Percentiles rank a stretch among this genome's conserved stretches.
phyloP scores from a whole-genome alignment of 441 rosid species.

The Metrosideros polymorpha region DNA sequence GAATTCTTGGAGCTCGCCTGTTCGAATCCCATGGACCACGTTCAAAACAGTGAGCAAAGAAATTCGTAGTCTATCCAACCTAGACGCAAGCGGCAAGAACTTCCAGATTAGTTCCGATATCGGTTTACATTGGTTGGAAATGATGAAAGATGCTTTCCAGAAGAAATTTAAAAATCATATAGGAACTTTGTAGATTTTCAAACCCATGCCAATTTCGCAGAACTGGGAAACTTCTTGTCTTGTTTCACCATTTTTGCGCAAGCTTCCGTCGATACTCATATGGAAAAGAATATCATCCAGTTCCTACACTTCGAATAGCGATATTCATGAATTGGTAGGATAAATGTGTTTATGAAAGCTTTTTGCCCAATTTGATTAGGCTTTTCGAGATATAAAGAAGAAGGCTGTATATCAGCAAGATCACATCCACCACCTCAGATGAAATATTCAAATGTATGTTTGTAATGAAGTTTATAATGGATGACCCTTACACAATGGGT shows the following conservation, averaged over 20 bases:
- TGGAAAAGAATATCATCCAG: neutral
- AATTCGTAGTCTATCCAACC: neutral
- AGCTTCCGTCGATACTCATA: neutral
- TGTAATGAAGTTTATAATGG: neutral
- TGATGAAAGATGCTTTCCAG: neutral
- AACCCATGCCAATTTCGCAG: neutral
- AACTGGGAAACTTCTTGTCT: neutral
- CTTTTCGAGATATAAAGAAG: neutral
- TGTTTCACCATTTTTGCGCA: neutral
- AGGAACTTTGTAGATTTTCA: neutral
- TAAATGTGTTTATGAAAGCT: neutral
- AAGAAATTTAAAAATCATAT: neutral
- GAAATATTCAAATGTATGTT: neutral
- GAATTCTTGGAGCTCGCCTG: neutral
- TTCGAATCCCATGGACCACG: neutral
- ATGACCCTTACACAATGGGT: neutral
- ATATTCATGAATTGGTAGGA: neutral
- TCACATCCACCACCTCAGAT: neutral
- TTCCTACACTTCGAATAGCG: neutral
- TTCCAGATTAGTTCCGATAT: neutral
- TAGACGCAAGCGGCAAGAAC: neutral
- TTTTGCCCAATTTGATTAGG: neutral
- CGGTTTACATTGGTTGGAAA: neutral
- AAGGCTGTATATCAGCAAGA: neutral
- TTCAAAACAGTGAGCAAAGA: neutral